Percentiles rank a stretch among this genome's conserved stretches.
phyloP scores from a whole-genome alignment of 441 rosid genomes.

The Corymbia calophylla region DNA sequence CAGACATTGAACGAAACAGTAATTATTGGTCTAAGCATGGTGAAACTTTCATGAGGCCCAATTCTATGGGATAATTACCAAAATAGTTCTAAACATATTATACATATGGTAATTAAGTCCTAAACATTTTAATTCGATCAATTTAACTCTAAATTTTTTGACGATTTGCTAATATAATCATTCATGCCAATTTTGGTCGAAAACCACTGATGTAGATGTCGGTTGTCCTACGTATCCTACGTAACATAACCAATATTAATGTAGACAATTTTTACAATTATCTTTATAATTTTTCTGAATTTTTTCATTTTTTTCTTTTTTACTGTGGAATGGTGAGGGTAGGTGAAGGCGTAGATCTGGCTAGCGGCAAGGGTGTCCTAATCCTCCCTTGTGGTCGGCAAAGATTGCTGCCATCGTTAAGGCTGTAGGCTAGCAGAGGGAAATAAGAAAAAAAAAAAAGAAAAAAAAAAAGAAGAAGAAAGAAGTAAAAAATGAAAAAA shows the following conservation, averaged over 20 bases:
- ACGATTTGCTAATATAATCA: too few species aligned
- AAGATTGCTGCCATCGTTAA: not conserved
- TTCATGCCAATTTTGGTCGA: not conserved
- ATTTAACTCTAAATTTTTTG: too few species aligned
- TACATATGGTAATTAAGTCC: fast-evolving
- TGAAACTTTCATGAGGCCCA: not conserved
- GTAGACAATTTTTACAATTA: too few species aligned
- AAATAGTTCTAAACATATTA: too few species aligned
- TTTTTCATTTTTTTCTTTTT: too few species aligned
- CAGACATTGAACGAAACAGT: not conserved
- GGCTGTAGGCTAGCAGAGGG: fast-evolving
- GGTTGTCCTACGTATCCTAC: fast-evolving
- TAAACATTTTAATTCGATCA: not conserved
- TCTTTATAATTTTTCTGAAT: too few species aligned
- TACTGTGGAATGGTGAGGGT: not conserved
- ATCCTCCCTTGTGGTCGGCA: fast-evolving
- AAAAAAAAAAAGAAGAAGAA: too few species aligned
- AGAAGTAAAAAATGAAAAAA: fast-evolving
- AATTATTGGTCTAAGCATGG: not conserved
- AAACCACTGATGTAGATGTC: fast-evolving
- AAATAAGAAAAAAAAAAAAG: too few species aligned
- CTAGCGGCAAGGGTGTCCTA: fast-evolving
- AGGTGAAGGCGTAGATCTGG: not conserved
- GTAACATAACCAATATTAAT: fast-evolving
- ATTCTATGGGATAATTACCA: not conserved